phyloP scores from a whole-genome alignment of 441 rosid species.

The Manihot esculenta region DNA sequence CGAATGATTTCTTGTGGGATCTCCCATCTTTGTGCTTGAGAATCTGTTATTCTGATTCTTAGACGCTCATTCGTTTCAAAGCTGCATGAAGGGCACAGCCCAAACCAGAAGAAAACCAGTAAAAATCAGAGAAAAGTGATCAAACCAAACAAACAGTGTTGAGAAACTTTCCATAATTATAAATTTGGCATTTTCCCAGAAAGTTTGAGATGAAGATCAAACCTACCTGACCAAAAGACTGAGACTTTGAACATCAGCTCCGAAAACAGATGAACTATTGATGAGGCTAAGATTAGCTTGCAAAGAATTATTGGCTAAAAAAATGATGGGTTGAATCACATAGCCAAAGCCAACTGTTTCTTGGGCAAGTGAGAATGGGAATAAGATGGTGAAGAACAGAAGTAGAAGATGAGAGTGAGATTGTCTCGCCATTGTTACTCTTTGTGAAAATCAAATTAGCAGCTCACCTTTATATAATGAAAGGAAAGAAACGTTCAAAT shows the following conservation, averaged over 20 bases:
- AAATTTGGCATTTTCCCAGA: background rate
- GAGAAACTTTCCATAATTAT: no score
- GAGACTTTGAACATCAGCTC: constrained; percentile 51
- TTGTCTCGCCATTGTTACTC: background rate
- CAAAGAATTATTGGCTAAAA: constrained; percentile 23
- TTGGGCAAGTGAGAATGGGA: constrained; percentile 5
- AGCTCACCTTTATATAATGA: no score
- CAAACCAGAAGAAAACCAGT: background rate
- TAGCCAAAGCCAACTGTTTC: constrained; percentile 56
- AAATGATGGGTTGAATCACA: constrained; percentile 32
- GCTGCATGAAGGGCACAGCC: constrained; percentile 15
- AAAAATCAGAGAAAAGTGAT: background rate
- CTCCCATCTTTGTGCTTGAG: constrained; percentile 40
- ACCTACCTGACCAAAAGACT: constrained; percentile 54
- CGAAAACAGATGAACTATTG: constrained; percentile 44
- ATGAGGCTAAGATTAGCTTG: constrained; percentile 53
- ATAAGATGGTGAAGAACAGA: background rate
- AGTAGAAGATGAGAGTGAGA: background rate
- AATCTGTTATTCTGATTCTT: constrained; percentile 42
- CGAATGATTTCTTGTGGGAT: constrained; percentile 42
- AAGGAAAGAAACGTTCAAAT: no score
- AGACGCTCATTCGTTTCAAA: constrained; percentile 33
- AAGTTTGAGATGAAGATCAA: background rate
- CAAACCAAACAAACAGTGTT: no score
- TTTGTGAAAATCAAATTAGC: no score